Base-by-base conservation (phyloP, 345 rosid species). In the Acer saccharum region DNA sequence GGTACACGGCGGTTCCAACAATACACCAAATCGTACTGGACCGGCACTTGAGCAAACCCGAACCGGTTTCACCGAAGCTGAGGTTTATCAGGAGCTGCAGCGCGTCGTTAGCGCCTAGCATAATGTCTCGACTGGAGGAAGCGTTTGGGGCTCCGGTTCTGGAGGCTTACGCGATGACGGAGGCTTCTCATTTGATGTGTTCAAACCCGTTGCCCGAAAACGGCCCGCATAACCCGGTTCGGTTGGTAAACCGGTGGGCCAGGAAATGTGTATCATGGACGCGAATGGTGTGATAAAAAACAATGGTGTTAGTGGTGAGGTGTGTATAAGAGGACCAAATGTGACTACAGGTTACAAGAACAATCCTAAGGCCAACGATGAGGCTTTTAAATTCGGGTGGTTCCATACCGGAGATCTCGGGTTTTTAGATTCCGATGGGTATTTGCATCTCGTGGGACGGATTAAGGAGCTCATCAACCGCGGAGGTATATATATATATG, bases 381-480 rank as follows among this genome's bases (percentile, higher is more conserved):
- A 88, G 10, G 98, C 94, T 63, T 95, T 87, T 73, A 88, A 80
- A 79, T 93, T 91, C 77, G 97, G 99, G 32, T 95, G 98, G 99
- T 95, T 95, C 79, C 99, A 92, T 70, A 93, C 99, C 0, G 99
- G 98, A 14, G 99, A 95, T 75, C 39, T 92, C 7, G 99, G 98
- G 50, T 82, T 71, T 78, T 81, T 93, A 32, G 99, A 95, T 78
- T 76, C 90, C 0, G 99, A 95, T 66, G 98, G 99, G 20, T 93
- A 91, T 81, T 80, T 95, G 92, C 88, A 88, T 81, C 85, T 95
- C 8, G 98, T 93, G 46, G 99, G 99, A 72, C 88, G 99, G 71
- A 95, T 92, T 81, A 95, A 95, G 90, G 99, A 95, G 87, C 96
- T 95, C 43, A 89, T 95, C 78, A 95, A 95, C 84, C 99, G 99